Percentiles rank a stretch among this genome's conserved stretches.
Evolutionary conservation across 2,329 filamentous ascomycete genomes (phyloP).

Genomic region (Chrysoporthe austroafricana): DNA sequence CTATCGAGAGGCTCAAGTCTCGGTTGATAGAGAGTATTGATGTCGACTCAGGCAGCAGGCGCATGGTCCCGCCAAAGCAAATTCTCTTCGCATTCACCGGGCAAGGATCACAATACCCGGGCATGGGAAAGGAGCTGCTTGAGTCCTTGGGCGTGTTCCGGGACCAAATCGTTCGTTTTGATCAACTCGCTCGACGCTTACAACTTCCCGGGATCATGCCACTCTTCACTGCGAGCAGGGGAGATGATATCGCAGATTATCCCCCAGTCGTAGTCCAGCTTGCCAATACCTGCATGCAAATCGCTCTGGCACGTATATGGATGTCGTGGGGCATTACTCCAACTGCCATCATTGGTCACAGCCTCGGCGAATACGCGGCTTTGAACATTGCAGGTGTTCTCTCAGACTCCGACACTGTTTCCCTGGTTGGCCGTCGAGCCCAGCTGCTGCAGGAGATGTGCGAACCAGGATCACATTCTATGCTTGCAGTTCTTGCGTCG

Average conservation of each 20-base stretch:
- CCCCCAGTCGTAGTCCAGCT: neutral
- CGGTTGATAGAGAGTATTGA: no score
- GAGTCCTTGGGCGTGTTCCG: neutral
- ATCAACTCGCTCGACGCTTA: neutral
- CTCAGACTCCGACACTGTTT: conserved; percentile 61
- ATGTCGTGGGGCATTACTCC: neutral
- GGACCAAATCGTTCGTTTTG: neutral
- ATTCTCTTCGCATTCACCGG: neutral
- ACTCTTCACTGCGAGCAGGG: neutral
- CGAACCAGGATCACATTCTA: conserved; percentile 58
- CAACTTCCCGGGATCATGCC: neutral
- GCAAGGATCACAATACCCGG: neutral
- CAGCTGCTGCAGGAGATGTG: conserved; percentile 57
- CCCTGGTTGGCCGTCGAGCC: conserved; percentile 60
- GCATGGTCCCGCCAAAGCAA: no score
- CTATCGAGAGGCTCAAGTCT: no score
- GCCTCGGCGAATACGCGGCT: conserved; percentile 75
- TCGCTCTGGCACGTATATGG: neutral
- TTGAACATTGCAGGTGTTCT: conserved; percentile 62
- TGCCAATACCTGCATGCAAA: neutral
- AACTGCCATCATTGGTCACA: conserved; percentile 63
- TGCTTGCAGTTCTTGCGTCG: conserved; percentile 59
- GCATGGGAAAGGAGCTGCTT: neutral
- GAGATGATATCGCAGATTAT: no score
- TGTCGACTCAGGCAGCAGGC: no score